These are phyloP conservation scores for Dianthus caryophyllus DNA, from an alignment of 148 eudicot genomes.

Conservation along the genomic window DNA sequence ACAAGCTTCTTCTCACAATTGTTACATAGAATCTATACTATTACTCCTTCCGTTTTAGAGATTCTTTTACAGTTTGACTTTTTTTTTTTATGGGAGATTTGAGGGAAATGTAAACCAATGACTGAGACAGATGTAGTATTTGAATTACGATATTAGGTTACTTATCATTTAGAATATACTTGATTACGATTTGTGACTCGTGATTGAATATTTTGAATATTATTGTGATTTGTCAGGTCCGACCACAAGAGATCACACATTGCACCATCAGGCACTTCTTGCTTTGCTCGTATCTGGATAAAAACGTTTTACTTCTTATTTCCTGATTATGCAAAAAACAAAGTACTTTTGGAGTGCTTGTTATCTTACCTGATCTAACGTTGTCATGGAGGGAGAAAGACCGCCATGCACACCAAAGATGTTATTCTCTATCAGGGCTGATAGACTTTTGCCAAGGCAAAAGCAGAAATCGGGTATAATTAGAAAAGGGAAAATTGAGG, in stretches of 20 bases:
- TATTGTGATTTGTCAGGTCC: slow-evolving; percentile 78
- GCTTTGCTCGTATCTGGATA: slow-evolving; percentile 79
- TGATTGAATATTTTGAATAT: too few species aligned
- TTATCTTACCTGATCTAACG: slow-evolving; percentile 95
- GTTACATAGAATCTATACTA: too few species aligned
- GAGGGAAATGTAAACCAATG: too few species aligned
- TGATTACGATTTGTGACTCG: too few species aligned
- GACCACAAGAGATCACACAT: slow-evolving; percentile 99
- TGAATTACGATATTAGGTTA: too few species aligned
- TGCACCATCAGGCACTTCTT: slow-evolving; percentile 97
- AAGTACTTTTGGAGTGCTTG: not conserved
- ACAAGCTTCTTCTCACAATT: too few species aligned
- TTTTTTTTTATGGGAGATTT: too few species aligned
- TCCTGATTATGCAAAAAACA: not conserved
- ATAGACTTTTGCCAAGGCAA: slow-evolving; percentile 43
- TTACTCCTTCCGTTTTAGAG: too few species aligned
- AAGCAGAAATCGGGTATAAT: slow-evolving; percentile 4
- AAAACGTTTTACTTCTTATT: not conserved
- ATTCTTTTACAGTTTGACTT: too few species aligned
- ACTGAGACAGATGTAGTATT: too few species aligned
- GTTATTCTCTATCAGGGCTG: slow-evolving; percentile 93
- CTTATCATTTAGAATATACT: too few species aligned
- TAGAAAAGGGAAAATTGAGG: not conserved
- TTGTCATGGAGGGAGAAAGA: slow-evolving; percentile 72
- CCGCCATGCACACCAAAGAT: slow-evolving; percentile 94